Evolutionary conservation across 1,284 basidiomycete genomes (phyloP), one percentile per base, ranked within the genome.

Genomic region (Ustilago hordei): DNA sequence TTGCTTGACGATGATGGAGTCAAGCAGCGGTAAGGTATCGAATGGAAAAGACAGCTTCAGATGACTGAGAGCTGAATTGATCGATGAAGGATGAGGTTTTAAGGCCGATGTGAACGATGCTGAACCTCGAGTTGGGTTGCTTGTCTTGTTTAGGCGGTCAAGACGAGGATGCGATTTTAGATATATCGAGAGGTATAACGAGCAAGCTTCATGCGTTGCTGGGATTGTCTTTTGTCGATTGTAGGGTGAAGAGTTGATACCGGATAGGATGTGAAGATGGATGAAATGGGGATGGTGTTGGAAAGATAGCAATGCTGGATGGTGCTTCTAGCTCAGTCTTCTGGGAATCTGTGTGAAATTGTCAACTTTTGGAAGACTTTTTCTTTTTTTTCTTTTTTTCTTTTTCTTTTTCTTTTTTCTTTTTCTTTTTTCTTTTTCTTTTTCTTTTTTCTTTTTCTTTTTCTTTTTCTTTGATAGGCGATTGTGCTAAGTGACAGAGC

Each of bases 1-100:
- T 65, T 66, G 64, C 55, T 71, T 52, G 69, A 71, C 69, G 48
- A 23, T 50, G 36, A 43, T 48, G 39, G 19, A 31, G 60, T 63
- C 69, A 57, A 60, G 63, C 59, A 35, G 66, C 60, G 45, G 31
- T 41, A 43, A 48, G 23, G 23, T 53, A 35, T 47, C 34, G 4
- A 38, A n/a, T 32, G 9, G 38, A 23, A 19, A 19, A 23, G 31
- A 36, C n/a, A n/a, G 52, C 52, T 54, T 50, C 48, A 31, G 48
- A 32, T 12, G 23, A 31, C 48, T 28, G 13, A 50, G 43, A 45
- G 43, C 43, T 45, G 17, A 19, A 45, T 6, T 45, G 43, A 15
- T 45, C 15, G 43, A 45, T 19, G 43, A 45, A 19, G 13, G 43
- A 50, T 50, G 28, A 4, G 28, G 17, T 32, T 31, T n/a, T 17